phyloP scores from a whole-genome alignment of 352 stramenopile species.

The Globisporangium paroecandrum region DNA sequence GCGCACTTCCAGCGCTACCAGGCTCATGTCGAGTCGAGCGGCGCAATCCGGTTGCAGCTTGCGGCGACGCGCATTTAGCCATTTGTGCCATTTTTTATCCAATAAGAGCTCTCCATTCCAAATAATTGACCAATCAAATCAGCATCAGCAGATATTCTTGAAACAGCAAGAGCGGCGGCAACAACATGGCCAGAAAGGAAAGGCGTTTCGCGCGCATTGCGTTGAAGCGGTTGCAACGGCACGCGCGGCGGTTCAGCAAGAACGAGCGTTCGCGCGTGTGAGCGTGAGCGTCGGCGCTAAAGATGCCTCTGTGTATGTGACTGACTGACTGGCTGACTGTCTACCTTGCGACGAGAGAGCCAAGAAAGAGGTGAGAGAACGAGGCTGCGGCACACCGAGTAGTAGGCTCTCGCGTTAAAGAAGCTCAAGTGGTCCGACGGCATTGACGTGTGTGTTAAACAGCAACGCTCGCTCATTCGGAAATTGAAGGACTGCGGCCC shows the following conservation, averaged over 20 bases:
- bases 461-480: slow-evolving; percentile 5
- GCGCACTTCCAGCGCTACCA: slow-evolving; percentile 51
- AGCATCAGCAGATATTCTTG: not conserved
- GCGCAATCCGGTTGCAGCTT: slow-evolving; percentile 4
- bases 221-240: slow-evolving; percentile 10
- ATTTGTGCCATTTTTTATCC: not conserved
- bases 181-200: not conserved
- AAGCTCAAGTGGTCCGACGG: not conserved
- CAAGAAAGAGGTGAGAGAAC: not conserved
- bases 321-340: no score
- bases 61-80: slow-evolving; percentile 4
- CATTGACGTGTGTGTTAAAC: slow-evolving; percentile 8
- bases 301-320: not conserved
- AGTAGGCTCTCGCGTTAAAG: not conserved
- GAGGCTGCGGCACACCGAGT: not conserved
- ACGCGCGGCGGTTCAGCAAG: slow-evolving; percentile 5
- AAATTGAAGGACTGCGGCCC: not conserved
- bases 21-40: slow-evolving; percentile 9
- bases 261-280: not conserved
- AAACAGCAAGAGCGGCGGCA: not conserved
- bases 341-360: not conserved
- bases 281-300: not conserved
- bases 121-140: not conserved
- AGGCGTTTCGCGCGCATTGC: slow-evolving; percentile 6
- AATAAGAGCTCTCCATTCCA: not conserved